A percentile compares a stretch with the other conserved stretches of the same genome.
phyloP scores from a whole-genome alignment of 768 basidiomycete genomes.

The Crucibulum laeve region DNA sequence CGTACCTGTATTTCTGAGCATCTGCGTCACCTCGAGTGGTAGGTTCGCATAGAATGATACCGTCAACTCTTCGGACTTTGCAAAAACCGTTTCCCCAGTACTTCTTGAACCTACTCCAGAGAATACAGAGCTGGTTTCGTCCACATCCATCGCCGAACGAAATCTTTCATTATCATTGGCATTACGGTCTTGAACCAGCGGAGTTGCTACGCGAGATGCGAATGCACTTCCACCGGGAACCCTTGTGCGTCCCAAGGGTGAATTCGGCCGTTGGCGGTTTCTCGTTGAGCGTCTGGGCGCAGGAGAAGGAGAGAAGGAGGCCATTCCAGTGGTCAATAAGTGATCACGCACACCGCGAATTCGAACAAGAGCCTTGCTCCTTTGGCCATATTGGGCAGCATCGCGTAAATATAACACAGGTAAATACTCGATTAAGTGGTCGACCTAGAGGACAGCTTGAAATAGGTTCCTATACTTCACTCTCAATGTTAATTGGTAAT shows the following conservation, averaged over 20 bases:
- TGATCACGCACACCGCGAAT: neutral
- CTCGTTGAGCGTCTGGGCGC: conserved; percentile 52
- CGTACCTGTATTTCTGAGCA: conserved; percentile 64
- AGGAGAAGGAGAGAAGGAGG: conserved; percentile 59
- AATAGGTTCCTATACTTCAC: neutral
- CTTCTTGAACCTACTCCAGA: conserved; percentile 27
- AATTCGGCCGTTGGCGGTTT: conserved; percentile 19
- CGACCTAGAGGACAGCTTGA: neutral
- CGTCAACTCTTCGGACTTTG: conserved; percentile 68
- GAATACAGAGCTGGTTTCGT: conserved; percentile 39
- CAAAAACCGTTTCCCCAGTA: conserved; percentile 48
- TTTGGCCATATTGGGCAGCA: neutral
- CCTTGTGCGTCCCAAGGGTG: conserved; percentile 25
- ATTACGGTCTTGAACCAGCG: conserved; percentile 13
- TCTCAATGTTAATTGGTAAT: no score
- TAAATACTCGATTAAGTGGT: neutral
- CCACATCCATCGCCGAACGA: conserved; percentile 65
- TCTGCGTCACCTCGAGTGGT: conserved; percentile 71
- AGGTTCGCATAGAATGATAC: conserved; percentile 66
- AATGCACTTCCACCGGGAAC: conserved; percentile 21
- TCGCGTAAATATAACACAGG: neutral
- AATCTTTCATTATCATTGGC: conserved; percentile 42
- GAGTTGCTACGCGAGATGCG: conserved; percentile 38
- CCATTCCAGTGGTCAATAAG: conserved; percentile 29
- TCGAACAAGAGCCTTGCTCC: neutral